Conservation (phyloP, 495 filamentous ascomycete genomes). For the Hapsidospora chrysogenum region DNA sequence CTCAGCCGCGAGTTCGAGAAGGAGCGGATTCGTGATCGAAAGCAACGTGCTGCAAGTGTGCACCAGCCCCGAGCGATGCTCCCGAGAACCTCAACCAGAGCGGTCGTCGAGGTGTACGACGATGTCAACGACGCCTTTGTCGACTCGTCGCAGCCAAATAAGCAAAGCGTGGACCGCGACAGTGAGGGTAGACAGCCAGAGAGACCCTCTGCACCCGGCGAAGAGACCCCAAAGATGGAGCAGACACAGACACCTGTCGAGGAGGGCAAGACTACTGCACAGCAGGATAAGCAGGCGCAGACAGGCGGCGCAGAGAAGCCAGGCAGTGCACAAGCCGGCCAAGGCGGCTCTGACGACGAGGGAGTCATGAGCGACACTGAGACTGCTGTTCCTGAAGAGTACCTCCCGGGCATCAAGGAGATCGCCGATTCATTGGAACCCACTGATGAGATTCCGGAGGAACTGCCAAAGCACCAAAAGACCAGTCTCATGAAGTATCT, state of each 20-base stretch:
- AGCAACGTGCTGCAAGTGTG: slow-evolving; percentile 64
- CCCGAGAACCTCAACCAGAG: slow-evolving; percentile 80
- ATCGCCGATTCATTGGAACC: slow-evolving; percentile 50
- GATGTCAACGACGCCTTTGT: slow-evolving; percentile 86
- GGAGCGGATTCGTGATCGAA: slow-evolving; percentile 72
- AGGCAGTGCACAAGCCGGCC: slow-evolving; percentile 16
- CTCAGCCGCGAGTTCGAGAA: slow-evolving; percentile 79
- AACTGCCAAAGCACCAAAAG: slow-evolving; percentile 80
- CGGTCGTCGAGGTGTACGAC: slow-evolving; percentile 88
- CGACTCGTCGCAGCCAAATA: slow-evolving; percentile 54
- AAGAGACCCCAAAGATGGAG: slow-evolving; percentile 8
- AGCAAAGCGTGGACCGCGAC: slow-evolving; percentile 1
- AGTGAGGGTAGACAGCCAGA: slow-evolving; percentile 31
- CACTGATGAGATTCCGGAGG: slow-evolving; percentile 45
- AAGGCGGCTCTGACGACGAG: slow-evolving; percentile 43
- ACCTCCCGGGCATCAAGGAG: slow-evolving; percentile 29
- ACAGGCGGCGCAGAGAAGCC: slow-evolving; percentile 2
- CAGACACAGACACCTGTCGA: too few species aligned
- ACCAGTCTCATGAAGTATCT: slow-evolving; percentile 86
- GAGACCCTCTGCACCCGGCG: slow-evolving; percentile 5
- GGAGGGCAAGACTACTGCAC: too few species aligned
- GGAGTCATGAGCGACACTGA: slow-evolving; percentile 58
- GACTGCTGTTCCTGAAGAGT: slow-evolving; percentile 41
- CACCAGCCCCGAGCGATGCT: slow-evolving; percentile 63
- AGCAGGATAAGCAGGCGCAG: slow-evolving; percentile 9